Base-by-base conservation (phyloP, 23 red algal species). In the Gracilaria vermiculophylla region DNA sequence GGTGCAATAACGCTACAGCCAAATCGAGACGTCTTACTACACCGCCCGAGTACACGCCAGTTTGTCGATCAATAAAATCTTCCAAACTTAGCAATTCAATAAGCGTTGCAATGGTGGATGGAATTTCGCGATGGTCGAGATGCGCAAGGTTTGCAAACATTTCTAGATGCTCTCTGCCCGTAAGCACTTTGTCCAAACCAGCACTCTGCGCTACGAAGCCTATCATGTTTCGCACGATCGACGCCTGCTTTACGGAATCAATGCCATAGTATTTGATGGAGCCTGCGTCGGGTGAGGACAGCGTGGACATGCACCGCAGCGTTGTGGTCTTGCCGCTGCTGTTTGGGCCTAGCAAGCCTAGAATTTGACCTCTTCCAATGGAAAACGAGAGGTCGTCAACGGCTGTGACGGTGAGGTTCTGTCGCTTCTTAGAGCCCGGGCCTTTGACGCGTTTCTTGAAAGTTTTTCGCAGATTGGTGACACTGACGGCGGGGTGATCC, bases 111-210 rank as follows among this genome's bases (percentile, higher is more conserved):
- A 96, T 99, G 61, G 57, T 75, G 17, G 27, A 49, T 23, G 24
- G 37, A n/a, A 49, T 76, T 25, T 74, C 64, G 34, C 41, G 25
- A 47, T 45, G 33, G 28, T 77, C 69, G 20, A 99, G 43, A 49
- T 99, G 92, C 20, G 82, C 62, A 24, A 99, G 65, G 40, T 44
- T 61, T 2, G 79, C 92, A 94, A 99, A 95, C 43, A 99, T 70
- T 16, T 99, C 83, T 40, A 99, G 77, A 44, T 99, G 97, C 77
- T 99, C 97, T 40, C 97, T 83, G 32, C 97, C 97, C 8, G 97
- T 99, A 17, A 99, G 85, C 47, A 95, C 75, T 65, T 99, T 99
- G 82, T 99, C 97, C 55, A 99, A 51, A 36, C 97, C 88, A 19
- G 93, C 97, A 39, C 92, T 91, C 79, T 99, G 97, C 17, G 76